A percentile compares a stretch with the other conserved stretches of the same genome.
Evolutionary conservation across 2,329 filamentous ascomycete genomes (phyloP).

Genomic region (Hypoxylon sp.): DNA sequence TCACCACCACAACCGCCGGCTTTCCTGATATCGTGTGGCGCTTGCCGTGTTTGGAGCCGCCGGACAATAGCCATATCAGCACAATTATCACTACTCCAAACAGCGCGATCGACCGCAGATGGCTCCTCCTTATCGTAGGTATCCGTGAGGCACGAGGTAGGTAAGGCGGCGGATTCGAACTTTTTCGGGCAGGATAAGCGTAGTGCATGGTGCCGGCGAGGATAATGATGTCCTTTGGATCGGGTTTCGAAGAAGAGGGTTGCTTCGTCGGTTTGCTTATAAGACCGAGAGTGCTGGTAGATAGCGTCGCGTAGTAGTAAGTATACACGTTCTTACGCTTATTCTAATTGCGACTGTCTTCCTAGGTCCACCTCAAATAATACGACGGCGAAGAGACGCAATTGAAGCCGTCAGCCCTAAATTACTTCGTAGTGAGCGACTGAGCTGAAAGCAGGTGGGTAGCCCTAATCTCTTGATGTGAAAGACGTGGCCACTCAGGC

Average conservation of each 20-base stretch:
- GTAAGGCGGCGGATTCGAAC: slow-evolving; percentile 80
- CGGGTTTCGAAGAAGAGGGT: slow-evolving; percentile 5
- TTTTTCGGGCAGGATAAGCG: slow-evolving; percentile 87
- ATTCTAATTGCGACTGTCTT: slow-evolving; percentile 12
- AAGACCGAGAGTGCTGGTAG: slow-evolving; percentile 10
- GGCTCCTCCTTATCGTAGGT: slow-evolving; percentile 69
- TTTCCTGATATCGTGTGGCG: slow-evolving; percentile 61
- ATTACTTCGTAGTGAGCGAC: slow-evolving; percentile 26
- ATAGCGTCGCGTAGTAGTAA: slow-evolving; percentile 21
- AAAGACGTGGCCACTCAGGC: slow-evolving; percentile 37
- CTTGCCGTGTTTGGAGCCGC: slow-evolving; percentile 48
- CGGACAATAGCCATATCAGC: slow-evolving; percentile 70
- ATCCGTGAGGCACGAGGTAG: slow-evolving; percentile 68
- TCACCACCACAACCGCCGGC: slow-evolving; percentile 81
- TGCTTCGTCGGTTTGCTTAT: slow-evolving; percentile 12
- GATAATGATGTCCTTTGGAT: slow-evolving; percentile 28
- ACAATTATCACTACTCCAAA: slow-evolving; percentile 65
- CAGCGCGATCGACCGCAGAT: slow-evolving; percentile 70
- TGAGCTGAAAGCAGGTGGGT: slow-evolving; percentile 24
- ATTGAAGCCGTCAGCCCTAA: slow-evolving; percentile 14
- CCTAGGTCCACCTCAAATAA: neutral
- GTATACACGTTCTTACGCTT: slow-evolving; percentile 18
- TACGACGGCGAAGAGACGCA: slow-evolving; percentile 6
- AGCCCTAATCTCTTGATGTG: slow-evolving; percentile 27
- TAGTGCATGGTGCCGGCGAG: slow-evolving; percentile 76